Base-by-base conservation (phyloP, 176 grass and related monocot species). In the Thalia dealbata region DNA sequence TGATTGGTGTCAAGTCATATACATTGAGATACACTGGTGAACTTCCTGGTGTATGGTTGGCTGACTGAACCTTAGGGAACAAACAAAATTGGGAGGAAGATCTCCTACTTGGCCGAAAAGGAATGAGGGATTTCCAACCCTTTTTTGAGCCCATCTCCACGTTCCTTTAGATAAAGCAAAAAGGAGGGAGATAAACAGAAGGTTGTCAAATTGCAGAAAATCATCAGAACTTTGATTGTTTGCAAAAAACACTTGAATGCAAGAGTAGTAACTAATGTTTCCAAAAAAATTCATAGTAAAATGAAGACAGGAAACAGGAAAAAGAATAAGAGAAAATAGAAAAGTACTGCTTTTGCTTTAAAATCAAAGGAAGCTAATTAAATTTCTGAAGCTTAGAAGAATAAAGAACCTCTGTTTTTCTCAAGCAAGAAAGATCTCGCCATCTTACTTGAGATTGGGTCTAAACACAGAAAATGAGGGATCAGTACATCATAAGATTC, bases 1-100 rank as follows among this genome's bases (percentile, higher is more conserved):
- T 97, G 76, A 97, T 86, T 64, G 89, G 85, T 29, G 93, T 97
- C 85, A 97, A 84, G 80, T 97, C 93, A 61, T 97, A 97, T 42
- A 97, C 93, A 27, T 97, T 97, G 58, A 97, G 87, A 86, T 91
- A 97, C 86, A 97, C 93, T 1, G 90, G 89, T 69, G 90, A 78
- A 80, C 87, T 72, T 78, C 80, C 85, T 66, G 80, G 56, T 0
- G 82, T 88, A 76, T 92, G 90, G 80, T 79, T 74, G 61, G 82
- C 67, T 14, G 86, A 75, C 50, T 78, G 85, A 73, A 90, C 85
- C 76, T 97, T 92, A 44, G 89, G 93, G 75, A 97, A 97, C 81
- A 92, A 76, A 86, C 84, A 91, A 73, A 92, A 90, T 28, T 79
- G 85, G 70, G 82, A 43, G 11, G 83, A 69, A 35, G 87, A 88